Evolutionary conservation across 2,329 filamentous ascomycete genomes (phyloP).

Genomic region (Nemania diffusa): DNA sequence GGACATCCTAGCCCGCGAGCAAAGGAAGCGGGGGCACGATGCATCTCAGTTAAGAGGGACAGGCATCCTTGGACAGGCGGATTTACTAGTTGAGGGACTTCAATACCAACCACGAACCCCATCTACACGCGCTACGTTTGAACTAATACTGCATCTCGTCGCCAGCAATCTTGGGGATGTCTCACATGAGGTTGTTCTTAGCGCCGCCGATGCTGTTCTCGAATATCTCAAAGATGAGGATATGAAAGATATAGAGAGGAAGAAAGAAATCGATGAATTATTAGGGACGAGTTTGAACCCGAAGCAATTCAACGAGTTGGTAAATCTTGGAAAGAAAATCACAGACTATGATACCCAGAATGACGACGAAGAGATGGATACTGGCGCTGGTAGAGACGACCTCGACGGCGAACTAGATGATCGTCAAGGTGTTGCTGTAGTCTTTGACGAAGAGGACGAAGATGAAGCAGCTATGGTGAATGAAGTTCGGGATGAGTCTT

Average conservation of each 20-base stretch:
- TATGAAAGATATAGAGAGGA: slow-evolving; percentile 97
- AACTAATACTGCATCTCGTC: slow-evolving; percentile 91
- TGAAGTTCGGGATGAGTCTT: slow-evolving; percentile 89
- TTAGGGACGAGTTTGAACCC: slow-evolving; percentile 82
- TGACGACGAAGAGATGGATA: slow-evolving; percentile 88
- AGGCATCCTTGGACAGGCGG: slow-evolving; percentile 84
- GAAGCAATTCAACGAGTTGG: slow-evolving; percentile 95
- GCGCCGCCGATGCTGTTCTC: slow-evolving; percentile 89
- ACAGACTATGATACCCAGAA: slow-evolving; percentile 98
- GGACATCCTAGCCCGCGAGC: slow-evolving; percentile 84
- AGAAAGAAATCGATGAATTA: slow-evolving; percentile 95
- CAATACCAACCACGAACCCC: slow-evolving; percentile 91
- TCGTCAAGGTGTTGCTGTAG: slow-evolving; percentile 94
- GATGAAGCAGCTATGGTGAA: slow-evolving; percentile 82
- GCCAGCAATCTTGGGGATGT: slow-evolving; percentile 91
- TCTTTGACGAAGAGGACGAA: slow-evolving; percentile 92
- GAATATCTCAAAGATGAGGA: slow-evolving; percentile 95
- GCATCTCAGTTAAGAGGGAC: slow-evolving; percentile 74
- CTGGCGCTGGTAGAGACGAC: slow-evolving; percentile 70
- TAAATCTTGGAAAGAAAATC: slow-evolving; percentile 98
- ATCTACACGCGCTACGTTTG: slow-evolving; percentile 91
- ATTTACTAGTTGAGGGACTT: slow-evolving; percentile 89
- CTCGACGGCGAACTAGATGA: slow-evolving; percentile 87
- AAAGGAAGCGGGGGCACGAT: slow-evolving; percentile 87
- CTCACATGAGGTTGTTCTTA: slow-evolving; percentile 88